Evolutionary conservation across 106 monocot genomes (phyloP).

Genomic region (Dendrobium huoshanense): DNA sequence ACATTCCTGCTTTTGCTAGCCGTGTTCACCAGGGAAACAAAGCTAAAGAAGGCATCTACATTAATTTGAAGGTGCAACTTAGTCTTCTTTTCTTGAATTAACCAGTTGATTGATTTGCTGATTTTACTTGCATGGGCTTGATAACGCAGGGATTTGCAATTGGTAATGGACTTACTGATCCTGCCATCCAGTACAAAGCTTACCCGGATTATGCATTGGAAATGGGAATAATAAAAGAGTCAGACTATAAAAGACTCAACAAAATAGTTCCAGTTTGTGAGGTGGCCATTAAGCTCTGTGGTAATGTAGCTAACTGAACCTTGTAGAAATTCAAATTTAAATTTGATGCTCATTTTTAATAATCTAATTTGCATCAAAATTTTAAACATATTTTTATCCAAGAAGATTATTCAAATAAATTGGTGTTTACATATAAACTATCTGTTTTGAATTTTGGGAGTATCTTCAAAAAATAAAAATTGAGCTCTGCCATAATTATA

Average conservation of each 20-base stretch:
- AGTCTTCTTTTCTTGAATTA: background rate
- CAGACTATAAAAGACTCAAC: constrained; percentile 75
- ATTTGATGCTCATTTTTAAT: no score
- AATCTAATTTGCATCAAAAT: background rate
- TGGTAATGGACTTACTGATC: constrained; percentile 97
- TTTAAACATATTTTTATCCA: background rate
- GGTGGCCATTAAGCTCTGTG: constrained; percentile 76
- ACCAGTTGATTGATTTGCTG: background rate
- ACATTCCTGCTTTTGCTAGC: constrained; percentile 94
- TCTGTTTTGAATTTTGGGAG: background rate
- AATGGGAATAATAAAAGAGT: constrained; percentile 62
- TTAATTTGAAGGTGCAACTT: constrained; percentile 77
- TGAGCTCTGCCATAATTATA: no score
- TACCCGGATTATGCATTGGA: constrained; percentile 92
- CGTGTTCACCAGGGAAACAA: constrained; percentile 88
- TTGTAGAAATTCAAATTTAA: background rate
- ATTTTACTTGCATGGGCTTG: background rate
- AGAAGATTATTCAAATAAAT: background rate
- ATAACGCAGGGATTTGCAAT: constrained; percentile 83
- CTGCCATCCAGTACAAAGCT: constrained; percentile 90
- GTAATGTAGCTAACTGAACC: constrained; percentile 22
- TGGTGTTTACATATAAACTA: background rate
- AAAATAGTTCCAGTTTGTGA: constrained; percentile 64
- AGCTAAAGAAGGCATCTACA: constrained; percentile 77
- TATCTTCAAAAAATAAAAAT: background rate